Conservation (phyloP, 345 rosid species). For the Eucalyptus polybractea region DNA sequence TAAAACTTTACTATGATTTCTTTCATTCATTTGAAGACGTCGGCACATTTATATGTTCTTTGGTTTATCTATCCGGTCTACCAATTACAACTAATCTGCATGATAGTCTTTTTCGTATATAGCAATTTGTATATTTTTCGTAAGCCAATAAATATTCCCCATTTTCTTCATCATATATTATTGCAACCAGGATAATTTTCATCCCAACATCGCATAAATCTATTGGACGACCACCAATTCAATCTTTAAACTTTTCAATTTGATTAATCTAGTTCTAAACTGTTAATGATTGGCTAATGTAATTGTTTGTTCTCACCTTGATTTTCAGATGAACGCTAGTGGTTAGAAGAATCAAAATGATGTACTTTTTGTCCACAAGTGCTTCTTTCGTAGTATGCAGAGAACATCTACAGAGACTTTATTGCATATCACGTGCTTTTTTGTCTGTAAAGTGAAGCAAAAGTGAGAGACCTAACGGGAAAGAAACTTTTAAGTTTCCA, state of each 20-base stretch:
- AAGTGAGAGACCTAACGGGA: neutral
- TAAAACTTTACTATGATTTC: neutral
- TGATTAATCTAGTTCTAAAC: no score
- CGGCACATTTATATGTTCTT: neutral
- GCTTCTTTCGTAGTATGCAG: neutral
- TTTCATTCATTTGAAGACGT: neutral
- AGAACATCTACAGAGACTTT: neutral
- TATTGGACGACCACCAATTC: no score
- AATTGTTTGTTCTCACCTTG: no score
- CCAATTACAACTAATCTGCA: neutral
- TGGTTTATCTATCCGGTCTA: neutral
- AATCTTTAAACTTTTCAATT: fast-evolving
- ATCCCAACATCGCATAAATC: neutral
- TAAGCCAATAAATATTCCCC: neutral
- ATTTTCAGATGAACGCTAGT: neutral
- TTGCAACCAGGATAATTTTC: neutral
- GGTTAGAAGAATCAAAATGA: no score
- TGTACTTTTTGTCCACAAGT: neutral
- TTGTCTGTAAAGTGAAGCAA: neutral
- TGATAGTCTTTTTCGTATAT: neutral
- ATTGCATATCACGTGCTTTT: neutral
- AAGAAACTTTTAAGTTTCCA: neutral
- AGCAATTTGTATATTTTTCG: no score
- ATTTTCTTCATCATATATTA: neutral
- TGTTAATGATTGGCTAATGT: no score